These are phyloP conservation scores for Pythium guiyangense DNA, from an alignment of 352 stramenopile species.

Conservation along the genomic window DNA sequence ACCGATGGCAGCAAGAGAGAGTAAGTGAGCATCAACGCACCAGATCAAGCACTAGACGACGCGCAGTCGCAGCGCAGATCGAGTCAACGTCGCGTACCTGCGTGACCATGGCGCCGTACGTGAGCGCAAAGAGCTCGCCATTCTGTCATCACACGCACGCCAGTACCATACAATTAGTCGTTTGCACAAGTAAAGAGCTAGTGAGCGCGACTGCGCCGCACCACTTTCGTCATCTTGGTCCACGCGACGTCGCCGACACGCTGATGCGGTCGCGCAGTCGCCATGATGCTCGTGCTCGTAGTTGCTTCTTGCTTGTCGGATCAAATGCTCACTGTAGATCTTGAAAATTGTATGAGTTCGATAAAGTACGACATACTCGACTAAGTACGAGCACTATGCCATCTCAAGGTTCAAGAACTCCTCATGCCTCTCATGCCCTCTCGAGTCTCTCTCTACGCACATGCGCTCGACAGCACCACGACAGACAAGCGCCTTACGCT, in stretches of 20 bases:
- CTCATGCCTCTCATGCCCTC: no score
- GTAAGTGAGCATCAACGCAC: background rate
- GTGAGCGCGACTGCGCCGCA: conserved; percentile 13
- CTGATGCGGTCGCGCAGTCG: conserved; percentile 51
- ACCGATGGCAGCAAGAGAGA: background rate
- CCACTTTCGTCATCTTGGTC: conserved; percentile 93
- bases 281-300: conserved; percentile 27
- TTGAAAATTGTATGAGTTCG: no score
- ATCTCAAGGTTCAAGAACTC: no score
- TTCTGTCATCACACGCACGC: conserved; percentile 46
- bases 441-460: no score
- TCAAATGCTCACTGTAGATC: no score
- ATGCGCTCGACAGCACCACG: no score
- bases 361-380: no score
- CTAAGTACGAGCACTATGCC: no score
- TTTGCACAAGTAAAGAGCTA: background rate
- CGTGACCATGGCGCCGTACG: conserved; percentile 96
- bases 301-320: background rate
- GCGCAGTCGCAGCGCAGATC: background rate
- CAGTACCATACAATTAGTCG: background rate
- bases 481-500: no score
- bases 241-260: conserved; percentile 83
- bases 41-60: background rate
- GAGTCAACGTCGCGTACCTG: conserved; percentile 39
- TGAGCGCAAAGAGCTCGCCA: conserved; percentile 97